These are phyloP conservation scores for Gigaspora rosea DNA, from an alignment of 192 early-diverging fungal genomes.

Conservation along the genomic window DNA sequence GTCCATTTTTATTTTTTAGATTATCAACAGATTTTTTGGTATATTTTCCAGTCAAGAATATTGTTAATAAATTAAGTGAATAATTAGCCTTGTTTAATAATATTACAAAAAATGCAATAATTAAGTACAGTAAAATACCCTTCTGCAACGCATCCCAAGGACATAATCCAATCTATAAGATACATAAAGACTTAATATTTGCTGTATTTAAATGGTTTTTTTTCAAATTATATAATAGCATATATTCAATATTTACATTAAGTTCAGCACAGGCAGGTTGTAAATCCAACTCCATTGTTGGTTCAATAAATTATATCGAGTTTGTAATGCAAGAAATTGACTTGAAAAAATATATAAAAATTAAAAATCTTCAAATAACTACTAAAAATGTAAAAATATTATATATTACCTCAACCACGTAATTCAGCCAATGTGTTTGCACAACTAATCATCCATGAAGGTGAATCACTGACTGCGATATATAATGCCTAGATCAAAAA, in stretches of 20 bases:
- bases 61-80: too few relatives aligned
- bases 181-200: background rate
- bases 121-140: too few relatives aligned
- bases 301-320: constrained; percentile 39
- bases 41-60: too few relatives aligned
- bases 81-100: too few relatives aligned
- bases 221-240: too few relatives aligned
- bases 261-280: constrained; percentile 41
- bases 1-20: too few relatives aligned
- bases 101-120: too few relatives aligned
- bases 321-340: constrained; percentile 41
- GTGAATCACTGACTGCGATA: constrained; percentile 46
- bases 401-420: constrained; percentile 25
- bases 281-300: constrained; percentile 40
- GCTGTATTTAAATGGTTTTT: too few relatives aligned
- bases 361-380: background rate
- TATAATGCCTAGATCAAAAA: constrained; percentile 44
- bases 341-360: constrained; percentile 1
- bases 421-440: constrained; percentile 39
- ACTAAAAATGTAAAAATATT: too few relatives aligned
- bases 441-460: constrained; percentile 57
- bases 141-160: too few relatives aligned
- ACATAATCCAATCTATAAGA: too few relatives aligned
- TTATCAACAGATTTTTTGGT: too few relatives aligned
- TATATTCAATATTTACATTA: constrained; percentile 19